These are phyloP conservation scores for Licmophora abbreviata DNA, from an alignment of 108 stramenopile species.

Conservation along the genomic window DNA sequence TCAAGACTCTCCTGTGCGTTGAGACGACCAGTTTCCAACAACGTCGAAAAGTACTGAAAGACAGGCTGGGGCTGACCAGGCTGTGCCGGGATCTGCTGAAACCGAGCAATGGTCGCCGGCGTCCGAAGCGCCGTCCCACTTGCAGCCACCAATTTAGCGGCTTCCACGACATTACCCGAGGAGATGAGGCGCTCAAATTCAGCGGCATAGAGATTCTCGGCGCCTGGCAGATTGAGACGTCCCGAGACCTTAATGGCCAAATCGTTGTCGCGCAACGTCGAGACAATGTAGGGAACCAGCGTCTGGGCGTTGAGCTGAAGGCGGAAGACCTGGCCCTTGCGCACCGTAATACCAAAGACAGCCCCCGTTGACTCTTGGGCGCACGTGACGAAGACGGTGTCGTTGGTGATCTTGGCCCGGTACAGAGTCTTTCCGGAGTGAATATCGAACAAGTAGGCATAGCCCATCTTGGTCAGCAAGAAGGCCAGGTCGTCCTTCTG, in stretches of 20 bases:
- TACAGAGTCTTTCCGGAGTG: conserved; percentile 94
- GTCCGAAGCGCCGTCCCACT: conserved; percentile 87
- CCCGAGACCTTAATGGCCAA: conserved; percentile 93
- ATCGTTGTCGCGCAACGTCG: conserved; percentile 86
- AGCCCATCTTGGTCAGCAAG: conserved; percentile 96
- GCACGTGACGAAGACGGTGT: conserved; percentile 93
- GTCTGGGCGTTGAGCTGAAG: conserved; percentile 84
- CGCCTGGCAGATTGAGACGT: conserved; percentile 93
- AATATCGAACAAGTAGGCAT: conserved; percentile 96
- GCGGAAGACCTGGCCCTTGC: conserved; percentile 91
- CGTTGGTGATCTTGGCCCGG: conserved; percentile 91
- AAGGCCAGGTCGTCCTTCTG: conserved; percentile 92
- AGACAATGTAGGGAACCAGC: conserved; percentile 93
- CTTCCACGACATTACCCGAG: conserved; percentile 85
- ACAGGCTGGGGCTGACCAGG: conserved; percentile 96
- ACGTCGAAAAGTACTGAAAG: conserved; percentile 95
- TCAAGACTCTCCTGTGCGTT: conserved; percentile 98
- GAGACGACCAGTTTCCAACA: conserved; percentile 91
- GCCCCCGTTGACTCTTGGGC: conserved; percentile 77
- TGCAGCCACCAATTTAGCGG: conserved; percentile 89
- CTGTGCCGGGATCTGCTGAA: conserved; percentile 96
- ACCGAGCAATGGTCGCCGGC: conserved; percentile 93
- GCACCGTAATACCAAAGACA: conserved; percentile 90
- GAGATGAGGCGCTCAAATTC: conserved; percentile 93
- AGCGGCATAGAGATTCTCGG: conserved; percentile 90